A percentile compares a stretch with the other conserved stretches of the same genome.
Evolutionary conservation across 73 alveolate genomes (phyloP).

Genomic region (Paramecium biaurelia): DNA sequence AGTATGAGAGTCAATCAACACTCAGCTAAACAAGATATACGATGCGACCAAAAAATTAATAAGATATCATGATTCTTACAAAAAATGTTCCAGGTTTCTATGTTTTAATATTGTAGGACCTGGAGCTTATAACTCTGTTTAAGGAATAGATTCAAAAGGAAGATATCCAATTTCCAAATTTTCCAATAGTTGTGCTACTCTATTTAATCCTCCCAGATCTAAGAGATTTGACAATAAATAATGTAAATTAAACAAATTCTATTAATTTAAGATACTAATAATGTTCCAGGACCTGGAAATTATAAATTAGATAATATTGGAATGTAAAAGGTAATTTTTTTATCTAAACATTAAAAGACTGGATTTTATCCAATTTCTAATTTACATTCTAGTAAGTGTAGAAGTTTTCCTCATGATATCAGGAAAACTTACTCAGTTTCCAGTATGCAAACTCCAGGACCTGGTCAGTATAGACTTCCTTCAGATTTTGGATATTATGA

Average conservation of each 20-base stretch:
- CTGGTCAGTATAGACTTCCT: constrained; percentile 86
- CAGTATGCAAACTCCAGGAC: constrained; percentile 82
- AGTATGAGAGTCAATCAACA: constrained; percentile 33
- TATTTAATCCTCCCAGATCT: constrained; percentile 66
- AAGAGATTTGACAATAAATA: constrained; percentile 63
- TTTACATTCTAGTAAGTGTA: constrained; percentile 53
- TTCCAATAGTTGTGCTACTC: constrained; percentile 61
- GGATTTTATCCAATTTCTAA: constrained; percentile 25
- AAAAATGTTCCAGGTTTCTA: constrained; percentile 51
- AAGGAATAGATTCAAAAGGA: constrained; percentile 57
- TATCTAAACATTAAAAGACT: neutral
- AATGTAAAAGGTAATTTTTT: constrained; percentile 20
- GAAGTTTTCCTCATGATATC: constrained; percentile 61
- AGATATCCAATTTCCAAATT: constrained; percentile 62
- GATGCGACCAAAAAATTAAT: constrained; percentile 48
- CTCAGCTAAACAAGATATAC: constrained; percentile 38
- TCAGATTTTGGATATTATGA: constrained; percentile 89
- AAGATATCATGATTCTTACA: constrained; percentile 40
- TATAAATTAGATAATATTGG: constrained; percentile 63
- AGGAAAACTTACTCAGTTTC: constrained; percentile 37
- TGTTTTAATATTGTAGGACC: constrained; percentile 21
- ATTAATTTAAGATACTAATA: neutral
- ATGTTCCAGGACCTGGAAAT: constrained; percentile 77
- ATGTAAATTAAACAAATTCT: neutral
- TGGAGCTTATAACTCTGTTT: constrained; percentile 42